A percentile compares a stretch with the other conserved stretches of the same genome.
These are phyloP conservation scores for Solanum tarijense DNA, from an alignment of 257 asterid genomes.

Conservation along the genomic window DNA sequence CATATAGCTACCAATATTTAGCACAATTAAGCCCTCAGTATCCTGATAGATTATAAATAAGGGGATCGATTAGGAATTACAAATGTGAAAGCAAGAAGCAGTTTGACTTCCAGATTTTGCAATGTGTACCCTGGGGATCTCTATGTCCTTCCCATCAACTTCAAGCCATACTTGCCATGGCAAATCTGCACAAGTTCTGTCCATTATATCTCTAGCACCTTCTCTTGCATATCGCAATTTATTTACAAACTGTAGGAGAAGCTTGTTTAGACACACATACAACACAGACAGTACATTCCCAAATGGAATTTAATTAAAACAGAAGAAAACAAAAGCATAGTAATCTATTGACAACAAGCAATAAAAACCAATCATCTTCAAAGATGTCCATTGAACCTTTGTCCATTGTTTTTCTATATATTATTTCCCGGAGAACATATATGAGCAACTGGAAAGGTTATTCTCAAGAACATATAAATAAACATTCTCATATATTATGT, in stretches of 20 bases:
- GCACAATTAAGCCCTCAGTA: conserved; percentile 81
- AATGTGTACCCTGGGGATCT: conserved; percentile 50
- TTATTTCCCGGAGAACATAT: background rate
- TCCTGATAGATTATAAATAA: conserved; percentile 30
- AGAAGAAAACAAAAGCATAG: background rate
- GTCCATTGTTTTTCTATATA: background rate
- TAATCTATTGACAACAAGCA: background rate
- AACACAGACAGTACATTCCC: conserved; percentile 4
- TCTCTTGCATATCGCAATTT: conserved; percentile 80
- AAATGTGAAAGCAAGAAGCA: background rate
- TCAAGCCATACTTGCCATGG: conserved; percentile 96
- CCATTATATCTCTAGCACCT: conserved; percentile 89
- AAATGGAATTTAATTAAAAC: background rate
- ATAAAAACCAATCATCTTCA: background rate
- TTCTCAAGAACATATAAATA: background rate
- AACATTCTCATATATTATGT: background rate
- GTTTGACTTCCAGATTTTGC: background rate
- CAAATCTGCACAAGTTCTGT: conserved; percentile 83
- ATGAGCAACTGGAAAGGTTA: background rate
- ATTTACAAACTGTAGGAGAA: conserved; percentile 54
- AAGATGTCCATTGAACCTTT: background rate
- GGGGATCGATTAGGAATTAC: conserved; percentile 3
- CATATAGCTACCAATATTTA: conserved; percentile 87
- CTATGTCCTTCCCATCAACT: conserved; percentile 63
- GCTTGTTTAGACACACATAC: conserved; percentile 16